These are phyloP conservation scores for Elsinoe ampelina DNA, from an alignment of 2,329 filamentous ascomycete species.

Conservation along the genomic window DNA sequence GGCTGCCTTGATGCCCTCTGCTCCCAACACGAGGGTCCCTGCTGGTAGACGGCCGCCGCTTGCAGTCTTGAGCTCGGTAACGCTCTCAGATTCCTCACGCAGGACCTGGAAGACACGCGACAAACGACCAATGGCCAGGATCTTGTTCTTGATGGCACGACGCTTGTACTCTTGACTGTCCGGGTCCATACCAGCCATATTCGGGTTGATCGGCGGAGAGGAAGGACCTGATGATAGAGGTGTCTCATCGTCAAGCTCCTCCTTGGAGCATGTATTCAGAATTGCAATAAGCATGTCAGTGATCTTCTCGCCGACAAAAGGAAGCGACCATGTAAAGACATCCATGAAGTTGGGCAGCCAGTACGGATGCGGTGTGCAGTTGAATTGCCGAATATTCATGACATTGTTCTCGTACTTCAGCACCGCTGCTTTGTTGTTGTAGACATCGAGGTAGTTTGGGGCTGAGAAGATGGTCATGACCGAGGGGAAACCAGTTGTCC, in stretches of 20 bases:
- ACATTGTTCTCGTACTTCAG: constrained; percentile 99
- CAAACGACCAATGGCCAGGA: constrained; percentile 88
- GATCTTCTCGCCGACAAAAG: constrained; percentile 96
- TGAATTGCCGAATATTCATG: constrained; percentile 99
- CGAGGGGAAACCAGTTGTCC: constrained; percentile 94
- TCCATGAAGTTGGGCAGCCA: constrained; percentile 99
- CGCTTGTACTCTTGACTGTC: constrained; percentile 91
- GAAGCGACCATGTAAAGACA: constrained; percentile 98
- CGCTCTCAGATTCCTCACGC: constrained; percentile 91
- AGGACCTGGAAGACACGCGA: constrained; percentile 98
- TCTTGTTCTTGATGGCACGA: constrained; percentile 98
- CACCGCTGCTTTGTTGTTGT: constrained; percentile 99
- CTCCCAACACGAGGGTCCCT: constrained; percentile 93
- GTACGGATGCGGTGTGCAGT: constrained; percentile 98
- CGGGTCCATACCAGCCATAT: constrained; percentile 49
- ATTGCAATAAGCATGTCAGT: constrained; percentile 99
- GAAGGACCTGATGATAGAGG: constrained; percentile 57
- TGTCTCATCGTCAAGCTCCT: constrained; percentile 82
- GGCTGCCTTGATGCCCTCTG: constrained; percentile 96
- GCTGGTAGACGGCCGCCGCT: constrained; percentile 85
- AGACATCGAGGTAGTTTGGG: constrained; percentile 96
- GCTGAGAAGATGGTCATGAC: constrained; percentile 99
- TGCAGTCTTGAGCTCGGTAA: constrained; percentile 95
- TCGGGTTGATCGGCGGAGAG: constrained; percentile 55
- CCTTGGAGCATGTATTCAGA: constrained; percentile 96